These are phyloP conservation scores for Hirschfeldia incana DNA, from an alignment of 345 rosid species.

Conservation along the genomic window DNA sequence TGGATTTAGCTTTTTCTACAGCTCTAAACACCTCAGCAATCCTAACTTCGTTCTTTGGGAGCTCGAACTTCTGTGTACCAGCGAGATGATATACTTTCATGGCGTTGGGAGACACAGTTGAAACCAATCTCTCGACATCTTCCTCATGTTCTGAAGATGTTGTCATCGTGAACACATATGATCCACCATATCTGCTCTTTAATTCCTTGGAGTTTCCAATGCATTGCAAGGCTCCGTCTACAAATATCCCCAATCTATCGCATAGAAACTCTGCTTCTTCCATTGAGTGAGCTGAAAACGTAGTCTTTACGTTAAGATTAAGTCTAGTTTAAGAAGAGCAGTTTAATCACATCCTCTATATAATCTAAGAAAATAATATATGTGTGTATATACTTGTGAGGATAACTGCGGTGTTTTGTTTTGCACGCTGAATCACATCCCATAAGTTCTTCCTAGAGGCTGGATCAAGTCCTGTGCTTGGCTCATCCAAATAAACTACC, in stretches of 20 bases:
- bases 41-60: conserved; percentile 72
- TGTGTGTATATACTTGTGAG: conserved; percentile 46
- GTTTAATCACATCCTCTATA: background rate
- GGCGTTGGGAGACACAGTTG: conserved; percentile 41
- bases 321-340: background rate
- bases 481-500: conserved; percentile 98
- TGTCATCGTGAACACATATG: conserved; percentile 81
- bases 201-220: conserved; percentile 87
- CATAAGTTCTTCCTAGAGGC: conserved; percentile 89
- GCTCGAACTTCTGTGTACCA: conserved; percentile 95
- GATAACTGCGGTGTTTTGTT: conserved; percentile 78
- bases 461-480: conserved; percentile 96
- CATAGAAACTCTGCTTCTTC: conserved; percentile 96
- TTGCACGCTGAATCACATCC: conserved; percentile 83
- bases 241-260: conserved; percentile 83
- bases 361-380: background rate
- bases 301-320: background rate
- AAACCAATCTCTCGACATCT: background rate
- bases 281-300: conserved; percentile 73
- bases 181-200: conserved; percentile 86
- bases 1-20: conserved; percentile 62
- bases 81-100: conserved; percentile 69
- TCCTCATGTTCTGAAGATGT: conserved; percentile 57
- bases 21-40: conserved; percentile 59
- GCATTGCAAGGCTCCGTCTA: conserved; percentile 85